Percentiles rank a stretch among this genome's conserved stretches.
Evolutionary conservation across 768 basidiomycete species (phyloP).

Genomic region (Boletellus ananas): DNA sequence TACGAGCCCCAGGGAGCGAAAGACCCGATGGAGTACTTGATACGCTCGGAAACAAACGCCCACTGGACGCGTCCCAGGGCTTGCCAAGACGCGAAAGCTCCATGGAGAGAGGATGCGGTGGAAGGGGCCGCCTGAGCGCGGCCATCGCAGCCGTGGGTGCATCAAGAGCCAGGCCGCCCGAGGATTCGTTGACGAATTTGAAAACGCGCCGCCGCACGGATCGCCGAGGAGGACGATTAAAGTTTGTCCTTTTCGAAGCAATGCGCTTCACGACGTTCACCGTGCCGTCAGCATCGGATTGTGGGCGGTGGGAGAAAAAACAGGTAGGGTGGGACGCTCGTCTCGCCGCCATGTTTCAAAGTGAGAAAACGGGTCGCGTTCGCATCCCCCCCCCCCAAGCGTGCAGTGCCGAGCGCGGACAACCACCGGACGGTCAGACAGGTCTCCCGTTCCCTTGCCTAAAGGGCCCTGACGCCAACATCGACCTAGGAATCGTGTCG

Average conservation of each 20-base stretch:
- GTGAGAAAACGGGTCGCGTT: background rate
- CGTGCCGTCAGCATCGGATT: background rate
- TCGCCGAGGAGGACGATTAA: constrained; percentile 3
- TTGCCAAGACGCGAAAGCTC: background rate
- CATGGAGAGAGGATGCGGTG: background rate
- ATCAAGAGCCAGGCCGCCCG: background rate
- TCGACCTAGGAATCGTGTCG: too few relatives aligned
- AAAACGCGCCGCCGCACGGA: constrained; percentile 3
- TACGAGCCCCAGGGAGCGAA: background rate
- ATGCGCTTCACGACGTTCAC: background rate
- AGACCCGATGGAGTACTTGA: background rate
- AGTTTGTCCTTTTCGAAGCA: background rate
- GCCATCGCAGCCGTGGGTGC: background rate
- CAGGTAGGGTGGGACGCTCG: background rate
- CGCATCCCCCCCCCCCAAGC: too few relatives aligned
- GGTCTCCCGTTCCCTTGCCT: background rate
- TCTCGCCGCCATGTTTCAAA: background rate
- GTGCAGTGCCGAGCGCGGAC: too few relatives aligned
- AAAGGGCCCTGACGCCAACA: too few relatives aligned
- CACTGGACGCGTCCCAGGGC: constrained; percentile 5
- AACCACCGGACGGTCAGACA: background rate
- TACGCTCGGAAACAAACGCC: background rate
- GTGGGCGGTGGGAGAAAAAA: background rate
- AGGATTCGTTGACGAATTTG: background rate
- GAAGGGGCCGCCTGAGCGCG: background rate